Evolutionary conservation across 2,329 filamentous ascomycete species (phyloP).

Genomic region (Botrytis galanthina): DNA sequence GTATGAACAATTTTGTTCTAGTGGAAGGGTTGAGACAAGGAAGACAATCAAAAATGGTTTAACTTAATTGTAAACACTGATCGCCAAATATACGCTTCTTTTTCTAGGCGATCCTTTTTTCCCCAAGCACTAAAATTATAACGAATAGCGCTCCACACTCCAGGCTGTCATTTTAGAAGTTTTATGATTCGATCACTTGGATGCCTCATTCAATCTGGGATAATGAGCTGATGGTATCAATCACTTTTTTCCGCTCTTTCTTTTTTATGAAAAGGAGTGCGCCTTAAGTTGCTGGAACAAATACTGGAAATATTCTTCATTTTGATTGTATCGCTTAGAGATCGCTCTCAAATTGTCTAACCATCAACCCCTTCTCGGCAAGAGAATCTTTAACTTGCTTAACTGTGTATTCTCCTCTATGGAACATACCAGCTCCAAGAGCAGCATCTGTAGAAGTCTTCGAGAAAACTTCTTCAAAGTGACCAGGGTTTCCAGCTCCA

Average conservation of each 20-base stretch:
- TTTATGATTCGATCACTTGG: not conserved
- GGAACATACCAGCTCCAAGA: constrained; percentile 95
- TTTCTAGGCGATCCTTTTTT: not conserved
- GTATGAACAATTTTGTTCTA: too few relatives aligned
- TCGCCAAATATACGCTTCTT: not conserved
- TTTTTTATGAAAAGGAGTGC: not conserved
- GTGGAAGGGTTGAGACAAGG: too few relatives aligned
- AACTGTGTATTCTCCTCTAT: constrained; percentile 91
- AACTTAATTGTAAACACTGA: too few relatives aligned
- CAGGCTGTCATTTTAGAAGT: not conserved
- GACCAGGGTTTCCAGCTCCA: constrained; percentile 80
- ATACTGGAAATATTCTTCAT: not conserved
- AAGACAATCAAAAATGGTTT: too few relatives aligned
- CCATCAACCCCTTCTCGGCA: constrained; percentile 65
- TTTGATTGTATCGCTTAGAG: constrained; percentile 16
- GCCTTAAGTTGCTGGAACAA: too few relatives aligned
- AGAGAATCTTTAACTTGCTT: constrained; percentile 88
- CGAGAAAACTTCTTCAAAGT: constrained; percentile 89
- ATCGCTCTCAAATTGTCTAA: constrained; percentile 69
- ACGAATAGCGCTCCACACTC: not conserved
- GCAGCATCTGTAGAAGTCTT: constrained; percentile 88
- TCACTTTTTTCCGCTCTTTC: not conserved
- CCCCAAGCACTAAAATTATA: not conserved
- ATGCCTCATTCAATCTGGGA: not conserved
- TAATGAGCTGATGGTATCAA: too few relatives aligned